Evolutionary conservation across 306 rosid species (phyloP), one percentile per base, ranked within the genome.

Genomic region (Rosa persica): DNA sequence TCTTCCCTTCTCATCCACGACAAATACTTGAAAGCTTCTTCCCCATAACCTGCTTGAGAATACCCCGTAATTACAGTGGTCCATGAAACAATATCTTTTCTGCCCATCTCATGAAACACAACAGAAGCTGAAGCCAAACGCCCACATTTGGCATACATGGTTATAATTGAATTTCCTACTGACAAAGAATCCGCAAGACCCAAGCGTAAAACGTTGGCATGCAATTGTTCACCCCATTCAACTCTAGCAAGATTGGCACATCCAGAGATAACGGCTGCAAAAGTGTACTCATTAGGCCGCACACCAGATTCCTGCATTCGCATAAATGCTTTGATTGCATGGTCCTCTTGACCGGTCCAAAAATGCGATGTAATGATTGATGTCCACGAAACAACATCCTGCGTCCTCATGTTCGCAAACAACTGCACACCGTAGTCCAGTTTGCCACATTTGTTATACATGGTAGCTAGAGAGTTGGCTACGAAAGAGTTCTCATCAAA

Each of bases 351-450:
- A 60, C 92, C 93, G 77, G 74, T 82, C 74, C 90, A 90, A 44
- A 77, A 75, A 61, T 82, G 85, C 1, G 91, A 74, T 3, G 87
- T 81, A 46, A 91, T 88, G 73, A 91, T 82, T 77, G 84, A 85
- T 46, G 89, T 93, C 98, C 98, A 93, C 8, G 93, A 91, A 84
- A 90, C 97, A n/a, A 93, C 91, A 72, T 93, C 92, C 3, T 77
- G 91, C 38, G 67, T 80, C 74, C 85, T 79, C 91, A 88, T 87
- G 67, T 86, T 82, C 13, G 77, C 85, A 81, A 89, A 91, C 87
- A 93, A 86, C 44, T 69, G 87, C 78, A 83, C 73, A 52, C 89
- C 89, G 46, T 85, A 86, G 67, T 85, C 91, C 51, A 89, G 83
- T 79, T 91, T 93, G 51, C 93, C 89, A 61, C 97, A 91, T 86